These are phyloP conservation scores for Zea mays DNA, from an alignment of 176 grass and related monocot genomes.

Conservation along the genomic window DNA sequence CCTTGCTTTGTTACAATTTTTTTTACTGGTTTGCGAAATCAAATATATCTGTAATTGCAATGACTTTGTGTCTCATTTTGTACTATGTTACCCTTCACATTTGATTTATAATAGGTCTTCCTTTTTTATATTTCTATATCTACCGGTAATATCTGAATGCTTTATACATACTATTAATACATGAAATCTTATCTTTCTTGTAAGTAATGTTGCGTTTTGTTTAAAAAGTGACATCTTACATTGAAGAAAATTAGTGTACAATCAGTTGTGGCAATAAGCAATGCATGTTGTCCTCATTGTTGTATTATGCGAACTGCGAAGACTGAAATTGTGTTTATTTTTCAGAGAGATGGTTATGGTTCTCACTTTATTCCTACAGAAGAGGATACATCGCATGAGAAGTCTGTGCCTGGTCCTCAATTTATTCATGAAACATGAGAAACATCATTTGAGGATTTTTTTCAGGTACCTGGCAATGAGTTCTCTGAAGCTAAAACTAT, in stretches of 20 bases:
- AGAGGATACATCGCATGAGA: too few species aligned
- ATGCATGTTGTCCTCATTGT: background rate
- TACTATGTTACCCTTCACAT: background rate
- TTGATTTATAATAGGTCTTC: background rate
- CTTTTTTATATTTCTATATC: too few species aligned
- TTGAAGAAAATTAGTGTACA: background rate
- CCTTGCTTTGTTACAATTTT: background rate
- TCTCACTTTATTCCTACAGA: background rate
- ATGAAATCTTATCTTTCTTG: background rate
- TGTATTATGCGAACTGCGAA: background rate
- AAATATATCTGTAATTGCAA: too few species aligned
- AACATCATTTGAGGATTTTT: background rate
- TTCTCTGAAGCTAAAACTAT: background rate
- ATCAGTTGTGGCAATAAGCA: background rate
- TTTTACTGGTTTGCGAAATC: background rate
- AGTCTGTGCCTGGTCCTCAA: background rate
- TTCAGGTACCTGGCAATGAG: background rate
- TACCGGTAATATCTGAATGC: too few species aligned
- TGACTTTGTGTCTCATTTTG: too few species aligned
- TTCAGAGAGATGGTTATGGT: background rate
- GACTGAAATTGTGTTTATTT: background rate
- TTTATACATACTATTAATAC: background rate
- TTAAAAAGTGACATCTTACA: background rate
- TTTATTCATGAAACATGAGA: background rate
- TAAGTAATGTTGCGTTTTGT: background rate